Conservation (phyloP, 768 basidiomycete genomes). For the Lentinus tigrinus region DNA sequence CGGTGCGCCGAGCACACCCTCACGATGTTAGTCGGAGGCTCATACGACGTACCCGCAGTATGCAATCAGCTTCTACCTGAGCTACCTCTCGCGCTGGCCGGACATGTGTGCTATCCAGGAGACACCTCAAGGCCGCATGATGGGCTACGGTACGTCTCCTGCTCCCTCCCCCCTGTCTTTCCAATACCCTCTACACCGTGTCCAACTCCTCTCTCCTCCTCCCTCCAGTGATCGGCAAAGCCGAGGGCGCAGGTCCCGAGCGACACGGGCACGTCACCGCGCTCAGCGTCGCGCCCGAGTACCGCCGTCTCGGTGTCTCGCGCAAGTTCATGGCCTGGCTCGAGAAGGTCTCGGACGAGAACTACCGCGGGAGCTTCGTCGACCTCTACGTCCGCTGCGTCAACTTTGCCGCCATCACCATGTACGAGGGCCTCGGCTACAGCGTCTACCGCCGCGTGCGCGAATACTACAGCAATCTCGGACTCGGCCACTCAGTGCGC, state of each 20-base stretch:
- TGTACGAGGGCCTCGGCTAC: constrained; percentile 90
- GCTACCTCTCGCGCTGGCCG: constrained; percentile 88
- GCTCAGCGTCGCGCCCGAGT: constrained; percentile 90
- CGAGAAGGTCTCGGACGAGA: constrained; percentile 80
- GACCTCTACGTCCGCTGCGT: constrained; percentile 94
- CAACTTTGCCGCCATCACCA: constrained; percentile 77
- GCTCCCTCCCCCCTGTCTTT: neutral
- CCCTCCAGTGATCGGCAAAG: constrained; percentile 84
- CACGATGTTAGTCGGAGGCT: neutral
- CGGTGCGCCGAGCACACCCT: constrained; percentile 48
- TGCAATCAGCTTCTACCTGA: constrained; percentile 84
- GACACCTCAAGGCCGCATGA: constrained; percentile 78
- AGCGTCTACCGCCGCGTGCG: constrained; percentile 88
- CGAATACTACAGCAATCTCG: constrained; percentile 85
- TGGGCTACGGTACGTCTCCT: constrained; percentile 81
- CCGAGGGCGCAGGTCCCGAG: constrained; percentile 72
- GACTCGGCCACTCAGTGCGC: constrained; percentile 69
- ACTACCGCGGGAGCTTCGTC: constrained; percentile 85
- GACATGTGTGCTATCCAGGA: constrained; percentile 86
- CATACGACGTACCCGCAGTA: constrained; percentile 51
- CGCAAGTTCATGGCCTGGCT: constrained; percentile 84
- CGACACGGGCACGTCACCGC: constrained; percentile 97
- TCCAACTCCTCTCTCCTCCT: neutral
- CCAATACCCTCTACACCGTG: constrained; percentile 4
- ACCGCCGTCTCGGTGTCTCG: constrained; percentile 84